phyloP scores from a whole-genome alignment of 2,329 filamentous ascomycete species.

The Didymosphaeria variabile region DNA sequence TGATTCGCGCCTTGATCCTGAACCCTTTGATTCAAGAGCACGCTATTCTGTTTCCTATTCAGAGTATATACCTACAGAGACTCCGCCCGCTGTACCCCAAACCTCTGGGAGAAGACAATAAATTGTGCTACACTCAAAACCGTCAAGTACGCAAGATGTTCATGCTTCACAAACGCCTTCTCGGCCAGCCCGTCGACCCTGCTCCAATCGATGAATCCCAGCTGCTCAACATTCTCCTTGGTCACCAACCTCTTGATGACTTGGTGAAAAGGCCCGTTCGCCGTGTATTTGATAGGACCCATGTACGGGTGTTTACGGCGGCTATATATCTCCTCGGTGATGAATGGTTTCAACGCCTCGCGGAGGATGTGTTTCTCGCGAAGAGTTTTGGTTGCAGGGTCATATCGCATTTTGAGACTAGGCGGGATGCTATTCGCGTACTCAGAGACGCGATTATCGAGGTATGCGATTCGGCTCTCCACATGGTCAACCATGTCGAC shows the following conservation, averaged over 20 bases:
- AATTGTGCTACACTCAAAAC: neutral
- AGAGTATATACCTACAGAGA: no score
- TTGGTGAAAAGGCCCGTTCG: neutral
- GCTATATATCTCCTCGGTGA: neutral
- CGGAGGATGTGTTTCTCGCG: neutral
- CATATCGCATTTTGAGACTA: neutral
- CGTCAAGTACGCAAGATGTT: neutral
- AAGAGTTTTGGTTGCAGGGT: neutral
- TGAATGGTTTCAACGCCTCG: neutral
- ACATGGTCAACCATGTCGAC: neutral
- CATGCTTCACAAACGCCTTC: neutral
- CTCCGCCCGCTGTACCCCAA: neutral
- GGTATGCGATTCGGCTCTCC: neutral
- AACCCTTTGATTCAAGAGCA: no score
- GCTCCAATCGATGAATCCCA: neutral
- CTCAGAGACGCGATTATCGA: neutral
- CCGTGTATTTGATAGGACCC: neutral
- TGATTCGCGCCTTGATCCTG: no score
- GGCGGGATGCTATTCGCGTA: neutral
- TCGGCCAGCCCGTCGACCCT: neutral
- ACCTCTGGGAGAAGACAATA: neutral
- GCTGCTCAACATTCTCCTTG: neutral
- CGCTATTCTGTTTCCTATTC: no score
- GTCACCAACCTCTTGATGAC: neutral
- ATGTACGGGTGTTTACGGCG: neutral